Evolutionary conservation across 306 rosid genomes (phyloP).

Genomic region (Citrullus colocynthis): DNA sequence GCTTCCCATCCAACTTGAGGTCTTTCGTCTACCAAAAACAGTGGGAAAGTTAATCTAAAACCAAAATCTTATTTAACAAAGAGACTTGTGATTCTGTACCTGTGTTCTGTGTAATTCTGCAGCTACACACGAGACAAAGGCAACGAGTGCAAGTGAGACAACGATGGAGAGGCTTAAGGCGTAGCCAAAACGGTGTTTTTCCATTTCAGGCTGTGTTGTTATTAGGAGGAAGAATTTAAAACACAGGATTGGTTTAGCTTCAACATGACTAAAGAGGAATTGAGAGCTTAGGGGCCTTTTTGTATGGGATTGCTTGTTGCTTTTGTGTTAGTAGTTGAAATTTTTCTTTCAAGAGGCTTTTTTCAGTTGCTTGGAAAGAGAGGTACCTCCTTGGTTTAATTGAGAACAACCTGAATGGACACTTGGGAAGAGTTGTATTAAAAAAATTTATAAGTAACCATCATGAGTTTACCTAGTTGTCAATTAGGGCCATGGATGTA

Average conservation of each 20-base stretch:
- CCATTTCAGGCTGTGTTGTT: slow-evolving; percentile 26
- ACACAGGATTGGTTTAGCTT: neutral
- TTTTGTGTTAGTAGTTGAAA: neutral
- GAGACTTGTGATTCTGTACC: slow-evolving; percentile 21
- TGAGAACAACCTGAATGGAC: neutral
- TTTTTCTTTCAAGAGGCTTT: neutral
- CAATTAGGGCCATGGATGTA: too few species aligned
- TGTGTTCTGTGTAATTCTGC: slow-evolving; percentile 53
- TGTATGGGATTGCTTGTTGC: slow-evolving; percentile 1
- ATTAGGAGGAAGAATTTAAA: neutral
- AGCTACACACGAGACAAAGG: slow-evolving; percentile 52
- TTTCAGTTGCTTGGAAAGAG: slow-evolving; percentile 8
- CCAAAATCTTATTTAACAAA: neutral
- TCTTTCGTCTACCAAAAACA: slow-evolving; percentile 39
- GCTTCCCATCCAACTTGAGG: slow-evolving; percentile 48
- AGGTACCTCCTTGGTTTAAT: neutral
- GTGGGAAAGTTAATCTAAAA: neutral
- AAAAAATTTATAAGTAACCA: too few species aligned
- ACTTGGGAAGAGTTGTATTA: neutral
- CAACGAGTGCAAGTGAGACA: slow-evolving; percentile 36
- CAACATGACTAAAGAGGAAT: neutral
- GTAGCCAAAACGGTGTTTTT: slow-evolving; percentile 27
- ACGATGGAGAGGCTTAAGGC: slow-evolving; percentile 18
- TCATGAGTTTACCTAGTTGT: too few species aligned
- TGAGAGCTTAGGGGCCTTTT: neutral